Conservation (phyloP, 257 asterid genomes). For the Fraxinus excelsior region DNA sequence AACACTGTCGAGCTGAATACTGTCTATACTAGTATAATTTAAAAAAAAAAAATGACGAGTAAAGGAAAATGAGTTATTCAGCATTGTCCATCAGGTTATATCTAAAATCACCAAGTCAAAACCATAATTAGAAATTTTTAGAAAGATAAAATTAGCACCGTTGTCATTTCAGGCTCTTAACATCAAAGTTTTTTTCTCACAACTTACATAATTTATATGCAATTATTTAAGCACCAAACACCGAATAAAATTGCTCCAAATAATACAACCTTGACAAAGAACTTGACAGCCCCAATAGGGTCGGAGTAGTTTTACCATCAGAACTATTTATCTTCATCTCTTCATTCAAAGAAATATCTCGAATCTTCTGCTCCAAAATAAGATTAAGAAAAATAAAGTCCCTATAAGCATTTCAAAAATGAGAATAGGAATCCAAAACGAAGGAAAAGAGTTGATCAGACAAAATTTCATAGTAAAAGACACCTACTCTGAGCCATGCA, state of each 20-base stretch:
- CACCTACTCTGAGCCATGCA: constrained; percentile 69
- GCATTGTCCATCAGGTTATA: constrained; percentile 15
- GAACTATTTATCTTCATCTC: constrained; percentile 68
- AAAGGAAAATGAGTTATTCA: constrained; percentile 10
- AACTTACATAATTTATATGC: neutral
- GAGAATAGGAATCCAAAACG: neutral
- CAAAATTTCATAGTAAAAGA: neutral
- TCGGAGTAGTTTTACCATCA: constrained; percentile 52
- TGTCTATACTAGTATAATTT: neutral
- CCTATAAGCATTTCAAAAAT: neutral
- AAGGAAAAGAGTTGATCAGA: constrained; percentile 15
- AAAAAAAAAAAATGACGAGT: neutral
- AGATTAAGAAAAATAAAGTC: neutral
- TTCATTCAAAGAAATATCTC: constrained; percentile 76
- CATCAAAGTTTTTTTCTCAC: neutral
- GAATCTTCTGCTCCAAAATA: constrained; percentile 56
- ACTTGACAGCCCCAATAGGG: constrained; percentile 84
- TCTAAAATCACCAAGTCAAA: constrained; percentile 7
- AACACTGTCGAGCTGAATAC: neutral
- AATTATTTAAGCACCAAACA: neutral
- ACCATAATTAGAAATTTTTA: neutral
- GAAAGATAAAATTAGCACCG: constrained; percentile 4
- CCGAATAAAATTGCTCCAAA: neutral
- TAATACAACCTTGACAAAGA: constrained; percentile 80
- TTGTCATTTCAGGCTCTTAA: constrained; percentile 13